Evolutionary conservation across 1,284 basidiomycete species (phyloP).

Genomic region (Megacollybia platyphylla): DNA sequence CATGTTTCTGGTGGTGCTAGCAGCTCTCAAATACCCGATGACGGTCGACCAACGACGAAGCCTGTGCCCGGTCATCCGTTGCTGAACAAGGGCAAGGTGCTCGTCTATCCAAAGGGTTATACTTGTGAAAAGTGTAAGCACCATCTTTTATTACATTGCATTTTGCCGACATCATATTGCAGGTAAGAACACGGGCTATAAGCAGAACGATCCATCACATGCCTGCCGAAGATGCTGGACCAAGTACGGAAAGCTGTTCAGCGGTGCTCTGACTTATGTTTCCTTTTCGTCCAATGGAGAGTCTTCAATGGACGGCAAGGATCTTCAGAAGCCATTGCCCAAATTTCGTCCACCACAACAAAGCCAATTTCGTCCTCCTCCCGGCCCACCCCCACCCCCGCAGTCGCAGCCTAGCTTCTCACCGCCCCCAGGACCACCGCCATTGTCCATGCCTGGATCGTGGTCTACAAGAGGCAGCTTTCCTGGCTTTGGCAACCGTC

Average conservation of each 20-base stretch:
- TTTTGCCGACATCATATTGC: background rate
- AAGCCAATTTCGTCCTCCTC: slow-evolving; percentile 1
- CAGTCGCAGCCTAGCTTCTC: background rate
- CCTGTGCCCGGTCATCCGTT: slow-evolving; percentile 57
- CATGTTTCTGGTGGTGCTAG: slow-evolving; percentile 12
- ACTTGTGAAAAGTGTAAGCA: slow-evolving; percentile 52
- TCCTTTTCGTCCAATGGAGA: slow-evolving; percentile 4
- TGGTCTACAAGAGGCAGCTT: slow-evolving; percentile 6
- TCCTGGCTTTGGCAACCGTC: slow-evolving; percentile 5
- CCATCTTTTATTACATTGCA: slow-evolving; percentile 1
- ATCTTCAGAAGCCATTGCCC: slow-evolving; percentile 9
- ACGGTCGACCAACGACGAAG: slow-evolving; percentile 44
- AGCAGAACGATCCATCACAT: slow-evolving; percentile 47
- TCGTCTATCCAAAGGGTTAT: slow-evolving; percentile 55
- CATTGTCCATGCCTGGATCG: background rate
- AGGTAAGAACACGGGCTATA: slow-evolving; percentile 67
- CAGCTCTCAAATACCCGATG: slow-evolving; percentile 12
- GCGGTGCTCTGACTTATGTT: slow-evolving; percentile 41
- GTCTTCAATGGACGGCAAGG: slow-evolving; percentile 15
- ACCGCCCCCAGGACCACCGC: slow-evolving; percentile 1
- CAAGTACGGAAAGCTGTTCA: slow-evolving; percentile 45
- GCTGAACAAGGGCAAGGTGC: slow-evolving; percentile 39
- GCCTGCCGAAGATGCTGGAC: slow-evolving; percentile 65
- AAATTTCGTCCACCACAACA: slow-evolving; percentile 3
- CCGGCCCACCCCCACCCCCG: background rate